Evolutionary conservation across 2,329 filamentous ascomycete species (phyloP), one percentile per base, ranked within the genome.

Genomic region (Nothopassalora personata): DNA sequence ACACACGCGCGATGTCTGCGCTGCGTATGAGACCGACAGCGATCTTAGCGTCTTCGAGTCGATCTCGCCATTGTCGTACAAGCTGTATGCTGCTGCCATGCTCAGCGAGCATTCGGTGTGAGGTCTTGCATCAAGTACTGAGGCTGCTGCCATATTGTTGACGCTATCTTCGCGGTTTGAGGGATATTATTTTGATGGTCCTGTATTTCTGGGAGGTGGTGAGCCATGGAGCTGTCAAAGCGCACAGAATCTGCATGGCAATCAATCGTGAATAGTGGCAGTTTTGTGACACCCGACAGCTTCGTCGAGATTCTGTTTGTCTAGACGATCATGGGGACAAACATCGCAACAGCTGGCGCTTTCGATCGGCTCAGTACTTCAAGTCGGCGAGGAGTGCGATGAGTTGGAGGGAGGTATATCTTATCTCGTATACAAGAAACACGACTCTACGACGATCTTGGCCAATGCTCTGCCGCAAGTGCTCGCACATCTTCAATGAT

Each of bases 401-500:
- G 23, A 23, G 23, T 23, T 3, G 23, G 23, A 23, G 23, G 23
- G 23, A 23, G 23, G 23, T 23, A 23, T 3, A 23, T 23, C 23
- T 23, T 3, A 23, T 23, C 23, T 23, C 23, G 23, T 23, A 23
- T 23, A 23, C 23, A 23, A 23, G 23, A 23, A 23, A 23, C 23
- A 23, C 23, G 23, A 23, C 23, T 23, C 11, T 18, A 57, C 19
- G 23, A 45, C 13, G 19, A 11, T 36, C 51, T 57, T 23, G 53
- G 51, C 61, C 59, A 63, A 13, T 63, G 53, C 39, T 61, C 48
- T 30, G 61, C 61, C 33, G 61, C 61, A 30, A 61, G 57, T 53
- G 57, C 59, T 50, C 59, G 51, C 0, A 63, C 54, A 50, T 63
- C 61, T 39, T 61, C 61, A 43, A 58, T 63, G 11, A 71, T 67